phyloP scores from a whole-genome alignment of 108 stramenopile species.

The Phaeodactylum tricornutum region DNA sequence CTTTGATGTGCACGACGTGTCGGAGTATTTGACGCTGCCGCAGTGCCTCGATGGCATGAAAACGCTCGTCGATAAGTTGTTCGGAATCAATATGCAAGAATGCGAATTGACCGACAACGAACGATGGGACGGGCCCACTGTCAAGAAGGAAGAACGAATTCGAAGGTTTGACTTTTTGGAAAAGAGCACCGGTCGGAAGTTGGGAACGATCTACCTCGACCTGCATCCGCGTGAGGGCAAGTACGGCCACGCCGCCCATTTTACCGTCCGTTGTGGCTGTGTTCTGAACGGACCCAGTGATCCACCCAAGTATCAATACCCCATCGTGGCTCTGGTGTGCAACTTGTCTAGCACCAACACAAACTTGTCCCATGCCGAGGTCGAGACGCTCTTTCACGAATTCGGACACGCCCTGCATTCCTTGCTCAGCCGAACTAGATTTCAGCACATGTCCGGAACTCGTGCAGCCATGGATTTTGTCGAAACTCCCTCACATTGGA shows the following conservation, averaged over 20 bases:
- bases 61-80: constrained; percentile 41
- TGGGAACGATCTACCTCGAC: constrained; percentile 93
- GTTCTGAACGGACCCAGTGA: constrained; percentile 14
- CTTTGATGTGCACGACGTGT: constrained; percentile 24
- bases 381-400: constrained; percentile 96
- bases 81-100: constrained; percentile 78
- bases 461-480: constrained; percentile 89
- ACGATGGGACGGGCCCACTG: constrained; percentile 49
- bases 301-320: constrained; percentile 56
- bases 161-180: constrained; percentile 66
- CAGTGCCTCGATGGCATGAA: constrained; percentile 72
- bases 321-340: constrained; percentile 88
- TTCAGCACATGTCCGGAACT: constrained; percentile 94
- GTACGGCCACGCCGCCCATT: constrained; percentile 94
- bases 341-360: constrained; percentile 47
- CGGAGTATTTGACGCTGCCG: constrained; percentile 57
- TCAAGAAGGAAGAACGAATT: constrained; percentile 13
- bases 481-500: constrained; percentile 77
- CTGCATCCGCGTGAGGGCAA: constrained; percentile 84
- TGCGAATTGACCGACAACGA: constrained; percentile 44
- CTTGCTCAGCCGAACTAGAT: constrained; percentile 82
- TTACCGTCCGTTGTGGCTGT: constrained; percentile 94
- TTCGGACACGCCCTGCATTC: constrained; percentile 97
- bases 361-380: constrained; percentile 77
- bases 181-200: constrained; percentile 20